A percentile compares a stretch with the other conserved stretches of the same genome.
Conservation (phyloP, 805 yeast species). For the Ogataea pilisensis region DNA sequence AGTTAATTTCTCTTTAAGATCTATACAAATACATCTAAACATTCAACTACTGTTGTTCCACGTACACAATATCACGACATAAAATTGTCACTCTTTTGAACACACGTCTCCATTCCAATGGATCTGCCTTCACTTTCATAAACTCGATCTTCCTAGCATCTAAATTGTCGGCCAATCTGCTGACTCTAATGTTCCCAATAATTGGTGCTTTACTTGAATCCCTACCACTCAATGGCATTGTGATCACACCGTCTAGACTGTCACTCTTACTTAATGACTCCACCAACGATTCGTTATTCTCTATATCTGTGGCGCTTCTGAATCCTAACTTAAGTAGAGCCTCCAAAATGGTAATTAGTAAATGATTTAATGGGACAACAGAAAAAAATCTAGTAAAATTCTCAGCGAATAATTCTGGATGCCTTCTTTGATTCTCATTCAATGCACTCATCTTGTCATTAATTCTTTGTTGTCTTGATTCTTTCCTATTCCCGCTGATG, state of each 20-base stretch:
- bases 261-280: slow-evolving; percentile 27
- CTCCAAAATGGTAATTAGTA: slow-evolving; percentile 38
- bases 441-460: slow-evolving; percentile 20
- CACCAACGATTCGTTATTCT: slow-evolving; percentile 18
- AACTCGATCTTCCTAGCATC: slow-evolving; percentile 49
- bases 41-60: slow-evolving; percentile 22
- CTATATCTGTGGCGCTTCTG: slow-evolving; percentile 17
- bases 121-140: slow-evolving; percentile 57
- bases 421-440: slow-evolving; percentile 13
- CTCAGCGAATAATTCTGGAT: slow-evolving; percentile 34
- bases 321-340: slow-evolving; percentile 42
- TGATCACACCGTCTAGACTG: slow-evolving; percentile 28
- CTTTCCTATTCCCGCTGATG: slow-evolving; percentile 21
- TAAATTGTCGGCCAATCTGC: slow-evolving; percentile 34
- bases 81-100: slow-evolving; percentile 53
- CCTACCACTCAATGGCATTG: slow-evolving; percentile 36
- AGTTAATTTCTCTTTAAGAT: too few species aligned
- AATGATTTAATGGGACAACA: slow-evolving; percentile 36
- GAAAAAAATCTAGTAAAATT: slow-evolving; percentile 53
- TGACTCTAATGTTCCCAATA: slow-evolving; percentile 44
- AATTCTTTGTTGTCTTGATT: slow-evolving; percentile 19
- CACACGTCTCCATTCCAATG: slow-evolving; percentile 68
- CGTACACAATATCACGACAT: slow-evolving; percentile 54
- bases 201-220: slow-evolving; percentile 44
- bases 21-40: background rate